Percentiles rank a stretch among this genome's conserved stretches.
Conservation (phyloP, 1,139 yeast genomes). For the Geotrichum restrictum region DNA sequence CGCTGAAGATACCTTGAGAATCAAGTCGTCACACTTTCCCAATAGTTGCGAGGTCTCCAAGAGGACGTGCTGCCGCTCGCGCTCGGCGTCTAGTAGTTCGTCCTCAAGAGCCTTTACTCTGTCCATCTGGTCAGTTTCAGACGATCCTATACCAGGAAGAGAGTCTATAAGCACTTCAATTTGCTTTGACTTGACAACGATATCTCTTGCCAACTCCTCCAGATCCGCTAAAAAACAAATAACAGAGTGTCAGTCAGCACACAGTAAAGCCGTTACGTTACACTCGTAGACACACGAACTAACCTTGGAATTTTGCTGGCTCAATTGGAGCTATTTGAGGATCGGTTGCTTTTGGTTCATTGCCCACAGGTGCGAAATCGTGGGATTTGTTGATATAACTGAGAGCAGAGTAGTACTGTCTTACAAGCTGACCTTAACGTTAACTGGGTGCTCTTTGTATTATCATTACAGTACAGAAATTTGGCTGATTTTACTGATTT, state of each 20-base stretch:
- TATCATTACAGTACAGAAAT: no score
- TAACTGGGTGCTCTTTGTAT: no score
- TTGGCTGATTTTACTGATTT: no score
- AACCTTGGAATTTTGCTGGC: constrained; percentile 39
- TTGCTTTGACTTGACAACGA: constrained; percentile 81
- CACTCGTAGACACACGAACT: no score
- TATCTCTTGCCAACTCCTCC: constrained; percentile 64
- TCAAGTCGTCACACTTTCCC: constrained; percentile 64
- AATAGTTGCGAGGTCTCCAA: constrained; percentile 63
- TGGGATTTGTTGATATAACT: constrained; percentile 77
- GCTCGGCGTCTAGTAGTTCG: constrained; percentile 61
- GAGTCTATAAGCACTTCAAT: constrained; percentile 81
- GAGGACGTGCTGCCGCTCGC: constrained; percentile 55
- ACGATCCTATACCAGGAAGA: constrained; percentile 87
- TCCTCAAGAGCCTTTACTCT: constrained; percentile 60
- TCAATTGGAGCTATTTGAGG: constrained; percentile 43
- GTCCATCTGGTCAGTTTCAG: constrained; percentile 67
- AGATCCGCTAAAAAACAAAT: constrained; percentile 32
- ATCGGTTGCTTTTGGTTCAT: constrained; percentile 53
- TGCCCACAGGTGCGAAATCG: constrained; percentile 50
- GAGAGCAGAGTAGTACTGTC: constrained; percentile 86
- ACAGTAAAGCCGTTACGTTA: no score
- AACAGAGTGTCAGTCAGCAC: no score
- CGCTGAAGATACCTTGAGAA: constrained; percentile 58
- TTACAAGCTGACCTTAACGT: constrained; percentile 50